These are phyloP conservation scores for Berberis thunbergii DNA, from an alignment of 164 flowering plant genomes.

Conservation along the genomic window DNA sequence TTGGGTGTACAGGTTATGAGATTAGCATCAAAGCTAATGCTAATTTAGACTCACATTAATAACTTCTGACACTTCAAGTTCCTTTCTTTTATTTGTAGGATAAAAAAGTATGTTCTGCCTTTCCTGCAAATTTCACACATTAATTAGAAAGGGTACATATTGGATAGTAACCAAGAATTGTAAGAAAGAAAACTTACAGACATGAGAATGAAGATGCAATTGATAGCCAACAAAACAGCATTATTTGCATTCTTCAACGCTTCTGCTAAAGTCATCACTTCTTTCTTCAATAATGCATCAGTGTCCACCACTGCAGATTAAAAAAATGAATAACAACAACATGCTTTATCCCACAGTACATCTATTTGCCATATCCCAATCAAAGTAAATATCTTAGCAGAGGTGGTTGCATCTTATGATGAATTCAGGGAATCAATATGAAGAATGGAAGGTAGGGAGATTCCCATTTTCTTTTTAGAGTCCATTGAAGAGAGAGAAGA, in stretches of 20 bases:
- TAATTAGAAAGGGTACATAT: neutral
- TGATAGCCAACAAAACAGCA: conserved; percentile 68
- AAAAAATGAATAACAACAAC: conserved; percentile 6
- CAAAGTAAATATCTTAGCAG: neutral
- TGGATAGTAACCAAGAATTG: neutral
- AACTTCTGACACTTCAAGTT: conserved; percentile 40
- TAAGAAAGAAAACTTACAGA: conserved; percentile 44
- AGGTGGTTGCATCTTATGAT: neutral
- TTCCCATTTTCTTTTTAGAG: neutral
- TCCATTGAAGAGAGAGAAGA: no score
- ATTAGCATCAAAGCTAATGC: neutral
- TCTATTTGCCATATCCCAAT: neutral
- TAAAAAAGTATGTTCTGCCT: conserved; percentile 33
- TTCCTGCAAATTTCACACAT: conserved; percentile 39
- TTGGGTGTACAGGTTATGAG: neutral
- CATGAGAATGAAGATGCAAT: conserved; percentile 50
- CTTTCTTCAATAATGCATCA: conserved; percentile 60
- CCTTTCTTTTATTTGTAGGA: conserved; percentile 28
- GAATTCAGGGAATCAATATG: neutral
- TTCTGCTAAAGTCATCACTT: conserved; percentile 80
- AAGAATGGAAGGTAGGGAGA: neutral
- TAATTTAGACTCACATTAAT: conserved; percentile 33
- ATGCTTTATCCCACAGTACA: neutral
- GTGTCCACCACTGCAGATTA: conserved; percentile 64
- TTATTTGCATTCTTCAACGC: conserved; percentile 73